These are phyloP conservation scores for Dendrocalamus latiflorus DNA, from an alignment of 202 grass and related monocot species.

Conservation along the genomic window DNA sequence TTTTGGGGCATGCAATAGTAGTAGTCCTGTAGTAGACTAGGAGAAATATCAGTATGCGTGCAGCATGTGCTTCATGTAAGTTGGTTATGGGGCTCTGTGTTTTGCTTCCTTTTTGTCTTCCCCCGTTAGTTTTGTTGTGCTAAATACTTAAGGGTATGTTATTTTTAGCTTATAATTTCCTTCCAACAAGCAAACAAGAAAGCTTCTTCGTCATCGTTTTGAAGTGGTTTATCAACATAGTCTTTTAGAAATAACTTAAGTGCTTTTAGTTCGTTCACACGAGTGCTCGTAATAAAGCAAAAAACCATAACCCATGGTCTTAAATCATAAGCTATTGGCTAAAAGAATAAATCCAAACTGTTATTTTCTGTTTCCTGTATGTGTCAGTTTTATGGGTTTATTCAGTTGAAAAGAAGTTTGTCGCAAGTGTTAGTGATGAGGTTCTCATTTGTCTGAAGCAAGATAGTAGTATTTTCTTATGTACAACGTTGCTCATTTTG, in stretches of 20 bases:
- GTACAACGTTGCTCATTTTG: neutral
- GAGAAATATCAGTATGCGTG: neutral
- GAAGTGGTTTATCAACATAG: too few relatives aligned
- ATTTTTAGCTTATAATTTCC: too few relatives aligned
- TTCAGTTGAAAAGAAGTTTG: neutral
- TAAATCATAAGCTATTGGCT: too few relatives aligned
- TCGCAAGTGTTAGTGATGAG: neutral
- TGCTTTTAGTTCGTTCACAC: too few relatives aligned
- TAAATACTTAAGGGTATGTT: too few relatives aligned
- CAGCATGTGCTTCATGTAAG: neutral
- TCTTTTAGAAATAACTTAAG: too few relatives aligned
- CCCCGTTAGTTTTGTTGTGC: neutral
- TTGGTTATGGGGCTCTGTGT: neutral
- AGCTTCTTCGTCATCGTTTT: too few relatives aligned
- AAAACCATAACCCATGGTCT: too few relatives aligned
- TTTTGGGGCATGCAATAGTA: neutral
- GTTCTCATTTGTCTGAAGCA: neutral
- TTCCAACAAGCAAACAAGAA: too few relatives aligned
- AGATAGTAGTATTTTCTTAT: neutral
- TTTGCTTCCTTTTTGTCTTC: neutral
- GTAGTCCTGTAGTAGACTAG: too few relatives aligned
- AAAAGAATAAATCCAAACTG: too few relatives aligned
- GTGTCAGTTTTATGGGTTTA: neutral
- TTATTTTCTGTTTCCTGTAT: neutral
- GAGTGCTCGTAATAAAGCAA: too few relatives aligned